Percentiles rank a stretch among this genome's conserved stretches.
These are phyloP conservation scores for Aquilaria yunnanensis DNA, from an alignment of 345 rosid genomes.

Conservation along the genomic window DNA sequence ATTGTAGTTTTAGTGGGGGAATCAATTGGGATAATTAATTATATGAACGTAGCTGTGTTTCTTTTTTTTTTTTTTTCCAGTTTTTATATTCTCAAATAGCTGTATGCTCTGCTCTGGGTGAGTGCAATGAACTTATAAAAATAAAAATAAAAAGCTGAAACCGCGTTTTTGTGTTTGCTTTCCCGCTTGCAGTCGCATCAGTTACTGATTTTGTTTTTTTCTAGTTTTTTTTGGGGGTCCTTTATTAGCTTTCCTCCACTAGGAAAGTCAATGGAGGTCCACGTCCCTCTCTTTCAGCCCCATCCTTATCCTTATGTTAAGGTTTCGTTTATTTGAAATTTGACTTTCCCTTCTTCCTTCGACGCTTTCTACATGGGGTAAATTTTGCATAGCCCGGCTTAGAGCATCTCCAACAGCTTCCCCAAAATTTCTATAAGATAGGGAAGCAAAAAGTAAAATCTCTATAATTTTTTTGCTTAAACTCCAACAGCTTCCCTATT, in stretches of 20 bases:
- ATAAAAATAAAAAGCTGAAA: slow-evolving; percentile 24
- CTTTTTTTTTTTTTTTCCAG: slow-evolving; percentile 15
- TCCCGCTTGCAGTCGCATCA: slow-evolving; percentile 5
- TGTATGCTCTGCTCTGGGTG: slow-evolving; percentile 15
- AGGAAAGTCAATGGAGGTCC: slow-evolving; percentile 27
- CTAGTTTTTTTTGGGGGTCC: slow-evolving; percentile 5
- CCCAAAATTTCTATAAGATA: too few species aligned
- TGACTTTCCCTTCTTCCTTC: too few species aligned
- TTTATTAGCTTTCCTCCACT: not conserved
- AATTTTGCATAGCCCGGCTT: too few species aligned
- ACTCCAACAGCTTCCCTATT: too few species aligned
- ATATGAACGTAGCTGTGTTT: slow-evolving; percentile 8
- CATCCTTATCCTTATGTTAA: not conserved
- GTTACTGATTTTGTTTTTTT: not conserved
- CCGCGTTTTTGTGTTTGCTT: slow-evolving; percentile 28
- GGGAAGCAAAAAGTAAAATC: too few species aligned
- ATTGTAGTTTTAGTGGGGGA: too few species aligned
- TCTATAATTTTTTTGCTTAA: too few species aligned
- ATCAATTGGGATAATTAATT: not conserved
- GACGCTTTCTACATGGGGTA: too few species aligned
- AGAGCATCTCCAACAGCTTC: too few species aligned
- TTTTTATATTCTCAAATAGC: slow-evolving; percentile 18
- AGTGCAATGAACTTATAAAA: slow-evolving; percentile 19
- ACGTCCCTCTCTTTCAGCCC: not conserved
- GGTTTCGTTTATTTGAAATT: not conserved